Evolutionary conservation across 78 protist species (phyloP).

Genomic region (Dictyostelium intermedium): DNA sequence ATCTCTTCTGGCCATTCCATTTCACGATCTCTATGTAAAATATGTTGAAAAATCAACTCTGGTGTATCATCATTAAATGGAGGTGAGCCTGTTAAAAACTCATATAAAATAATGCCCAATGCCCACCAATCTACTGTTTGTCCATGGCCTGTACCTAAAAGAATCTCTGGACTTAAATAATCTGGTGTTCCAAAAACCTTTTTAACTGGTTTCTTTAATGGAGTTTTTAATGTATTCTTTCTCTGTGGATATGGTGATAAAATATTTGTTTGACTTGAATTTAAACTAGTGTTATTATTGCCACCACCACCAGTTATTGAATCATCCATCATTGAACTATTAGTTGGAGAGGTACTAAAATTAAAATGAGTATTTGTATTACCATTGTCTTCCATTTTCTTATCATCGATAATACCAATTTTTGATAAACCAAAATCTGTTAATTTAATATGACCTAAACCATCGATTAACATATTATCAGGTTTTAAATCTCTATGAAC

Average conservation of each 20-base stretch:
- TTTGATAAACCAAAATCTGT: constrained; percentile 96
- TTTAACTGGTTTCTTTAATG: constrained; percentile 37
- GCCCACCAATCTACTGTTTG: constrained; percentile 98
- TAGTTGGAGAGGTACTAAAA: neutral
- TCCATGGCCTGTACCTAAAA: constrained; percentile 85
- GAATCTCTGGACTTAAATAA: constrained; percentile 97
- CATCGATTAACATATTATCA: constrained; percentile 86
- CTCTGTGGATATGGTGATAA: constrained; percentile 25
- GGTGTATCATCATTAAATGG: constrained; percentile 96
- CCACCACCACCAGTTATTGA: neutral
- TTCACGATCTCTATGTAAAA: constrained; percentile 72
- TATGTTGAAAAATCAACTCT: constrained; percentile 75
- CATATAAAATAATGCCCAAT: constrained; percentile 90
- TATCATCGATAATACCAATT: constrained; percentile 71
- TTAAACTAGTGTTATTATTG: neutral
- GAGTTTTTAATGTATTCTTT: constrained; percentile 11
- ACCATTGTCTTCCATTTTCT: neutral
- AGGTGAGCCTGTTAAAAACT: constrained; percentile 91
- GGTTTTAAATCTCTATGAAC: constrained; percentile 83
- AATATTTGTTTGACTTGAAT: neutral
- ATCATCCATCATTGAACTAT: neutral
- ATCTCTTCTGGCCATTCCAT: constrained; percentile 73
- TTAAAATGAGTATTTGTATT: neutral
- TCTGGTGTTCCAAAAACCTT: constrained; percentile 95
- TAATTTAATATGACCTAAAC: constrained; percentile 93